Evolutionary conservation across 116 monocot species (phyloP), one percentile per base, ranked within the genome.

Genomic region (Phalaenopsis hybrid): DNA sequence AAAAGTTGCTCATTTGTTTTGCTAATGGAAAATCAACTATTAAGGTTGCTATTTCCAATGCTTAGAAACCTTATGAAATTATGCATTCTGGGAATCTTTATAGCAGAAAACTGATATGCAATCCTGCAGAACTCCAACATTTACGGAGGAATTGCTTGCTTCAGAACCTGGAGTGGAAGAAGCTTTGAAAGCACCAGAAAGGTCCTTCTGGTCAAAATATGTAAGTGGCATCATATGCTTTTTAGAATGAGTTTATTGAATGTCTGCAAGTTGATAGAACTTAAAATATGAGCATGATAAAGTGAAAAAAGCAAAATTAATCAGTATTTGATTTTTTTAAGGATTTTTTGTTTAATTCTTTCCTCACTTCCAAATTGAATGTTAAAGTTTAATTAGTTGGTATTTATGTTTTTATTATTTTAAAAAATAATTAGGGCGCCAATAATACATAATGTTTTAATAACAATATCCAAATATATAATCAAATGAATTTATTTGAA

Each of bases 161-260:
- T 86, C 77, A 70, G 92, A 95, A 76, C 86, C 70, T 79, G 86
- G 58, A 82, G 90, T 89, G 75, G 90, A 87, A 43, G 95, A 95
- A 83, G 93, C 86, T 79, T 84, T 98, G 16, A 88, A 87, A 81
- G 90, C 92, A 75, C 90, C 90, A 68, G 98, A 95, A 75, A 99
- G 90, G 70, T 92, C 95, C 23, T 95, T 99, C 83, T 99, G 93
- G 98, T 93, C 98, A 68, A 99, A 95, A 99, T 99, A 99, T 81
- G 98, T 95, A 61, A 93, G 92, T 85, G 48, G 45, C 63, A 12
- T 82, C 8, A 37, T 72, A 72, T 72, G 17, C 12, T 65, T 65
- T 2, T 72, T 41, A 41, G 72, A 72, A 41, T 13, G 25, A 67
- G 15, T 67, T 67, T 28, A 55, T 55, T 55, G 17, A 13, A 55